Evolutionary conservation across 164 flowering plant genomes (phyloP).

Genomic region (Dillenia turbinata): DNA sequence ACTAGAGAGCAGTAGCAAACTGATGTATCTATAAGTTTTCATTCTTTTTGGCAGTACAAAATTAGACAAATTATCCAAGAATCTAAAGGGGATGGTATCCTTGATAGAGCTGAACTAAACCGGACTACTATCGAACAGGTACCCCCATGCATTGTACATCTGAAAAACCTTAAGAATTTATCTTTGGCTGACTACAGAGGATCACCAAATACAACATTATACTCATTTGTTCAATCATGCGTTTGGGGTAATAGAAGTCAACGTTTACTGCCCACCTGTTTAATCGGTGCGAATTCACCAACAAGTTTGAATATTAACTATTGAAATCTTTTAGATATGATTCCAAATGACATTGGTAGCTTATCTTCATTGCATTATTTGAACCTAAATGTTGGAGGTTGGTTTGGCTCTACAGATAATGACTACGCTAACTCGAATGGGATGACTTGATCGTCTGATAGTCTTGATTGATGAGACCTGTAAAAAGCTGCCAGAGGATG

Average conservation of each 20-base stretch:
- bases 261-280: not conserved
- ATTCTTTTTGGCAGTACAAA: conserved; percentile 5
- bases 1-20: not conserved
- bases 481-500: no score
- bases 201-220: not conserved
- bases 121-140: conserved; percentile 6
- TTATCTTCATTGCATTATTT: not conserved
- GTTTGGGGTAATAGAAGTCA: not conserved
- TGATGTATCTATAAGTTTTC: conserved; percentile 3
- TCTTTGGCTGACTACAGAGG: not conserved
- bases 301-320: not conserved
- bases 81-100: not conserved
- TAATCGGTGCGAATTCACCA: not conserved
- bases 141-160: not conserved
- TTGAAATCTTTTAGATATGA: not conserved
- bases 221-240: not conserved
- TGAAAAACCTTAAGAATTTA: conserved; percentile 1
- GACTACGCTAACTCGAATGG: no score
- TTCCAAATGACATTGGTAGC: conserved; percentile 1
- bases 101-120: not conserved
- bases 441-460: no score
- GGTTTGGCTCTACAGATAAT: no score
- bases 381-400: no score
- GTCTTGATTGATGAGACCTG: no score
- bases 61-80: conserved; percentile 1